Evolutionary conservation across 768 basidiomycete species (phyloP).

Genomic region (Lactifluus pinguis): DNA sequence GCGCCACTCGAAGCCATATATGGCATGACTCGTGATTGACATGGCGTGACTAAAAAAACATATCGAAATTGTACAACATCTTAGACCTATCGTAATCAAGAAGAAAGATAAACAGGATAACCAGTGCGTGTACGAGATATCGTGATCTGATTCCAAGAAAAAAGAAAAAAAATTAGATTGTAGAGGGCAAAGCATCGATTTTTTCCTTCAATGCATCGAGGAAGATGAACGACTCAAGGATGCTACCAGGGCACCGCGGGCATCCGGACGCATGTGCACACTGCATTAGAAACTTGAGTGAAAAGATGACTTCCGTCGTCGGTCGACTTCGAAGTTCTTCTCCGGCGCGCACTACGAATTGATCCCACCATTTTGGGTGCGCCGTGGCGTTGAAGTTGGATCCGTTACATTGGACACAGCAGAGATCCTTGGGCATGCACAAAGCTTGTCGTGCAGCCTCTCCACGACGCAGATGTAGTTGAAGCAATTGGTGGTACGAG

Average conservation of each 20-base stretch:
- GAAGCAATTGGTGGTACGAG: slow-evolving; percentile 55
- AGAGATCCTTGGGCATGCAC: slow-evolving; percentile 38
- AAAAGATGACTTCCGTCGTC: slow-evolving; percentile 51
- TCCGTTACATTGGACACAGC: slow-evolving; percentile 65
- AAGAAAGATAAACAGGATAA: neutral
- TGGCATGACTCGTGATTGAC: too few relatives aligned
- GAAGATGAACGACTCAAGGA: slow-evolving; percentile 52
- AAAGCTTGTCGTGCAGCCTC: slow-evolving; percentile 41
- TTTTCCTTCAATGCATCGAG: slow-evolving; percentile 43
- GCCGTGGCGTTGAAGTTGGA: slow-evolving; percentile 34
- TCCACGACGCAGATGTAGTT: slow-evolving; percentile 48
- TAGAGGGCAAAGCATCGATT: slow-evolving; percentile 46
- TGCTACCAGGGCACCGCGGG: slow-evolving; percentile 54
- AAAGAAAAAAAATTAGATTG: slow-evolving; percentile 33
- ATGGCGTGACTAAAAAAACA: too few relatives aligned
- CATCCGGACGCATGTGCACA: slow-evolving; percentile 46
- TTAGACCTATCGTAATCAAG: too few relatives aligned
- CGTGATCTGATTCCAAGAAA: neutral
- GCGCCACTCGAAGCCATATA: too few relatives aligned
- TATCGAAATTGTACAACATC: too few relatives aligned
- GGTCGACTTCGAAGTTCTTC: slow-evolving; percentile 50
- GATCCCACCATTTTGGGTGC: slow-evolving; percentile 62
- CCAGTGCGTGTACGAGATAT: neutral
- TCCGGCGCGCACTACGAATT: slow-evolving; percentile 47
- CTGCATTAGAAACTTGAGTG: slow-evolving; percentile 47